Evolutionary conservation across 2,329 filamentous ascomycete species (phyloP).

Genomic region (Fusarium sp.): DNA sequence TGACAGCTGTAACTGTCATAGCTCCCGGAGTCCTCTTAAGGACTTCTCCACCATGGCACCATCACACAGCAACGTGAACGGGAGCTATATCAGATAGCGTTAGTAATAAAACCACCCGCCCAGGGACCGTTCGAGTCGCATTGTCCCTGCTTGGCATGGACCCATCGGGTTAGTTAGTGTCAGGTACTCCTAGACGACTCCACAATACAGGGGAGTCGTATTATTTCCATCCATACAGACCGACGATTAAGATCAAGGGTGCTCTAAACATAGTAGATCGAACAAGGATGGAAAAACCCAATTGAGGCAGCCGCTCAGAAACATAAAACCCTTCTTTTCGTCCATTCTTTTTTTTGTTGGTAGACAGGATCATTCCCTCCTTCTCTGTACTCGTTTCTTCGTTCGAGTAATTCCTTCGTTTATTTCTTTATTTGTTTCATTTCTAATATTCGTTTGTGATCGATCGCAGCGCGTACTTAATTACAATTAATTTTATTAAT

Average conservation of each 20-base stretch:
- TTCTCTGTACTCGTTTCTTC: constrained; percentile 18
- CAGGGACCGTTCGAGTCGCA: constrained; percentile 1
- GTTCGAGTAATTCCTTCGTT: constrained; percentile 6
- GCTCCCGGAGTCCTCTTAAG: neutral
- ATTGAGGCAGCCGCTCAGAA: neutral
- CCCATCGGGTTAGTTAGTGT: constrained; percentile 9
- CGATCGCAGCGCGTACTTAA: neutral
- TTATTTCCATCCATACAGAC: constrained; percentile 13
- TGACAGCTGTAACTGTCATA: neutral
- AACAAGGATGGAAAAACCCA: neutral
- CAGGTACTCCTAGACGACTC: constrained; percentile 25
- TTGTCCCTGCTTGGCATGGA: constrained; percentile 13
- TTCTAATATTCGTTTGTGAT: constrained; percentile 14
- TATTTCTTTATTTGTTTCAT: constrained; percentile 11
- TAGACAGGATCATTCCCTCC: constrained; percentile 12
- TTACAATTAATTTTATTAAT: neutral
- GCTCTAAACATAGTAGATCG: constrained; percentile 14
- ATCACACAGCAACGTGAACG: neutral
- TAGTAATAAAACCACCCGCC: constrained; percentile 1
- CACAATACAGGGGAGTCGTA: neutral
- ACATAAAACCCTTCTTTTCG: constrained; percentile 18
- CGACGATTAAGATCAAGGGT: neutral
- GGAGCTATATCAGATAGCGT: neutral
- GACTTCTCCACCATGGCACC: neutral
- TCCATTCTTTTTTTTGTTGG: neutral